phyloP scores from a whole-genome alignment of 768 basidiomycete genomes.

The Termitomyces sp. region DNA sequence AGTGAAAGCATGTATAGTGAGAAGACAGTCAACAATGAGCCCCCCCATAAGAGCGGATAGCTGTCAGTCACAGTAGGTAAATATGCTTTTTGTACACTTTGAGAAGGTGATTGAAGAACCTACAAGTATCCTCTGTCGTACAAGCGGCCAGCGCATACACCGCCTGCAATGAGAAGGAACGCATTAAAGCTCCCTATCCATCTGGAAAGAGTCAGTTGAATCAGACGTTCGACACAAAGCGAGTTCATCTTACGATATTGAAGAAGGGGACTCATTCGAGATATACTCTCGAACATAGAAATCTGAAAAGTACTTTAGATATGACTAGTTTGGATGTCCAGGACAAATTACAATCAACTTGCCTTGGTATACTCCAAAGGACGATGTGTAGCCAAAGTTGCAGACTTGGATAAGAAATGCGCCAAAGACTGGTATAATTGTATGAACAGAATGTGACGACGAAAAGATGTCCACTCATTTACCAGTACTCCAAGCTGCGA shows the following conservation, averaged over 20 bases:
- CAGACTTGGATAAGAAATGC: conserved; percentile 31
- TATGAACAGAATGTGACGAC: too few relatives aligned
- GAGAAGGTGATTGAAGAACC: too few relatives aligned
- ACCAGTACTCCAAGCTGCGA: background rate
- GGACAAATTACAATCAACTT: background rate
- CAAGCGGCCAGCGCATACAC: conserved; percentile 36
- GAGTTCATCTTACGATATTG: conserved; percentile 31
- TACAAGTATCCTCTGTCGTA: conserved; percentile 49
- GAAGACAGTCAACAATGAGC: conserved; percentile 33
- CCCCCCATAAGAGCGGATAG: conserved; percentile 28
- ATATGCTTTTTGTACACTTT: too few relatives aligned
- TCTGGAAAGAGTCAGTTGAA: background rate
- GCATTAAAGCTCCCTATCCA: conserved; percentile 37
- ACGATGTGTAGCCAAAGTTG: conserved; percentile 32
- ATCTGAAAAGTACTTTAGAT: conserved; percentile 26
- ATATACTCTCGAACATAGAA: conserved; percentile 36
- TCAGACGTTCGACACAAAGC: background rate
- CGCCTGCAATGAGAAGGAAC: conserved; percentile 37
- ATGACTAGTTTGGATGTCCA: too few relatives aligned
- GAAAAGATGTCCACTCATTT: too few relatives aligned
- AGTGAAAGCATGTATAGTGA: conserved; percentile 46
- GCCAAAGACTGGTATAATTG: background rate
- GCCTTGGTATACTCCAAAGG: conserved; percentile 45
- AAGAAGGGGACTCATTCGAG: conserved; percentile 30
- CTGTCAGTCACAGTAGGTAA: conserved; percentile 11